Percentiles rank a stretch among this genome's conserved stretches.
phyloP scores from a whole-genome alignment of 192 early-diverging fungal species.

The Pecoramyces ruminantium region DNA sequence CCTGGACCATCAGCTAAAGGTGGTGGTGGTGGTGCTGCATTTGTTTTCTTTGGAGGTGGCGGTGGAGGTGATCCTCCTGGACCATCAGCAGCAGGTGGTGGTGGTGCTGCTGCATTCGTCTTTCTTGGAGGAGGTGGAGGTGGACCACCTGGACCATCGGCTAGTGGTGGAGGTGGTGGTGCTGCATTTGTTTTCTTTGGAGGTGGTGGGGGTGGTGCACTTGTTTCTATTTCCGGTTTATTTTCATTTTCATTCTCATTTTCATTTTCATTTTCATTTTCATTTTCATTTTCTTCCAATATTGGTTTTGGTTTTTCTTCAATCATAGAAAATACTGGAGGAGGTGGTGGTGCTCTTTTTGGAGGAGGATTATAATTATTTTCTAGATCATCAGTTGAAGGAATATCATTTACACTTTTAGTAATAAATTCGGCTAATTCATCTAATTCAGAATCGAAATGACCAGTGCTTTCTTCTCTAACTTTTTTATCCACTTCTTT shows the following conservation, averaged over 20 bases:
- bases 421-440: not conserved
- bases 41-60: not conserved
- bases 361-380: not conserved
- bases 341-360: not conserved
- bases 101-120: not conserved
- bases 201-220: not conserved
- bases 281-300: not conserved
- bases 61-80: not conserved
- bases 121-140: not conserved
- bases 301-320: not conserved
- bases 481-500: not conserved
- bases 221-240: too few relatives aligned
- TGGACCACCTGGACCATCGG: not conserved
- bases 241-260: not conserved
- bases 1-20: not conserved
- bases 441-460: not conserved
- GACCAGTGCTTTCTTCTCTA: not conserved
- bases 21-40: not conserved
- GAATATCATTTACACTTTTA: not conserved
- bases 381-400: not conserved
- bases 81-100: not conserved
- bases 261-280: not conserved
- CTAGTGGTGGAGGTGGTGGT: not conserved
- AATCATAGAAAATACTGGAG: not conserved
- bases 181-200: not conserved